Base-by-base conservation (phyloP, 306 rosid species). In the Fragaria iinumae region DNA sequence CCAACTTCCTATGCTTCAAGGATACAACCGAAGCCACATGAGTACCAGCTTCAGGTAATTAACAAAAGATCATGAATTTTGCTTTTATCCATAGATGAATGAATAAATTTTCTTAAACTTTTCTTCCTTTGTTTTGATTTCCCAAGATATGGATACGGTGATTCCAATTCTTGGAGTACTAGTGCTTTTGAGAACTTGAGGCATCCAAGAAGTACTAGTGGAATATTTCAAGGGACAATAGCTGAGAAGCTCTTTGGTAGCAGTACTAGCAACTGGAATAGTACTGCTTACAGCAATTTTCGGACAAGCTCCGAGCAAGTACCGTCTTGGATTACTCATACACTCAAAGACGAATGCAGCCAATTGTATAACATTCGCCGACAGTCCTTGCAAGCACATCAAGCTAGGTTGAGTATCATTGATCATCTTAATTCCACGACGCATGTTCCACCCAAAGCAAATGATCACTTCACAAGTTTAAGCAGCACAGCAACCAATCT, bases 1-100 rank as follows among this genome's bases (percentile, higher is more conserved):
- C 85, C 97, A 90, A 83, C 84, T 94, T 84, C 92, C 97, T 45
- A 89, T 94, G 93, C 89, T 94, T 80, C 98, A 90, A 88, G 93
- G 91, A 47, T 88, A 83, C 70, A 84, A 81, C 80, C 85, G 85
- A 76, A 82, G 59, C 81, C 87, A 88, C 77, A 64, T 66, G 70
- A 38, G 9, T 82, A 78, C 90, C 81, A 52, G 78, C 53, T 67
- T 79, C 64, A 83, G 93, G 96, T 88, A 86, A 53, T 11, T 55
- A 6, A 57, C 4, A 38, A 43, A 32, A 32, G 36, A 32, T 32
- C 36, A 39, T 39, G 44, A 21, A 20, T 41, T 67, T 11, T 23
- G 11, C 45, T 9, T 63, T 18, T 29, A 6, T 25, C 36, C 13
- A 32, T 50, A 8, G 12, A 13, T 16, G 17, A 27, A 47, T 12